Evolutionary conservation across 192 early-diverging fungal genomes (phyloP).

Genomic region (Thamnidium elegans): DNA sequence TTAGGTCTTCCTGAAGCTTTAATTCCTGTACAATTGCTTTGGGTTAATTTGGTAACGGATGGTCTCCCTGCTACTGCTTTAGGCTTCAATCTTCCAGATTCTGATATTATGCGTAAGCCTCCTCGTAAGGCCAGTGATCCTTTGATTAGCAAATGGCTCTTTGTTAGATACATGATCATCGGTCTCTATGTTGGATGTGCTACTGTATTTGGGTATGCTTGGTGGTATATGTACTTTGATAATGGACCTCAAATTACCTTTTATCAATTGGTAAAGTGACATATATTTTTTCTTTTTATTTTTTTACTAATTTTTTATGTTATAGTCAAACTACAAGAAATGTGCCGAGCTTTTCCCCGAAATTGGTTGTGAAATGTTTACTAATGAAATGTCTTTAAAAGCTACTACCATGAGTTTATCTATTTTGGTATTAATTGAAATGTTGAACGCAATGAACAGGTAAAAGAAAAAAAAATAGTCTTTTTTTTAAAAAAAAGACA

Average conservation of each 20-base stretch:
- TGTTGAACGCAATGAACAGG: constrained; percentile 98
- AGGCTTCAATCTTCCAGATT: constrained; percentile 95
- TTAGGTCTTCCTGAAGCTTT: constrained; percentile 96
- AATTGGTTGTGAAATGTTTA: constrained; percentile 92
- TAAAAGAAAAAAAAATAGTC: constrained; percentile 7
- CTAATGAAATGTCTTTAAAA: constrained; percentile 70
- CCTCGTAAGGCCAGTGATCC: constrained; percentile 85
- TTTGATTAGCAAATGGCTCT: constrained; percentile 91
- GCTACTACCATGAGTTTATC: constrained; percentile 96
- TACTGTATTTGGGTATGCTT: constrained; percentile 97
- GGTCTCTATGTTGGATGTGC: constrained; percentile 91
- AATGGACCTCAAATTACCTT: constrained; percentile 85
- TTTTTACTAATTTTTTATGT: no score
- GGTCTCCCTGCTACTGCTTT: constrained; percentile 97
- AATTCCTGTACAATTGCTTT: constrained; percentile 95
- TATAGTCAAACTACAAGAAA: constrained; percentile 83
- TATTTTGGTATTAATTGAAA: constrained; percentile 95
- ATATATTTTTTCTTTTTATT: no score
- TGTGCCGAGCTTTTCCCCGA: constrained; percentile 85
- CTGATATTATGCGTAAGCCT: constrained; percentile 91
- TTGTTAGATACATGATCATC: constrained; percentile 90
- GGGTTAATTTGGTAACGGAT: constrained; percentile 99
- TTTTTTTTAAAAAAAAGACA: neutral
- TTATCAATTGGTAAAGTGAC: constrained; percentile 57
- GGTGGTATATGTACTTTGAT: constrained; percentile 96